Evolutionary conservation across 2,329 filamentous ascomycete genomes (phyloP).

Genomic region (Tympanopsis confertula): DNA sequence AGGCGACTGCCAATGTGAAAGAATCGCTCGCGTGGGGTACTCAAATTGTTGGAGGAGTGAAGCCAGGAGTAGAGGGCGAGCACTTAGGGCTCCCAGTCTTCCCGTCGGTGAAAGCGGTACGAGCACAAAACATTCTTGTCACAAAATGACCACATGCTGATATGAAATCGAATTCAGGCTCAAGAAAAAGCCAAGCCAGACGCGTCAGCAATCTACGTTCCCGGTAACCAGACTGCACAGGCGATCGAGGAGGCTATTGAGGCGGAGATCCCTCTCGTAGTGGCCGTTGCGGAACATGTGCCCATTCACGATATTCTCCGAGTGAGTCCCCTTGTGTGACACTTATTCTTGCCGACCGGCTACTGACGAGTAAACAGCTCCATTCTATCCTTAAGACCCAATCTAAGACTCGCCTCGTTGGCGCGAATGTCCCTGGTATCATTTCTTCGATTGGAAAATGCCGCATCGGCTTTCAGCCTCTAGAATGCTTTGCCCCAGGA

Average conservation of each 20-base stretch:
- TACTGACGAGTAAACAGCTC: slow-evolving; percentile 32
- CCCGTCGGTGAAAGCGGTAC: background rate
- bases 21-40: slow-evolving; percentile 1
- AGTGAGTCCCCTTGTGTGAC: slow-evolving; percentile 14
- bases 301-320: slow-evolving; percentile 68
- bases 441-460: slow-evolving; percentile 57
- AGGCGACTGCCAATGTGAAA: background rate
- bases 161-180: background rate
- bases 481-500: slow-evolving; percentile 53
- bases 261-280: slow-evolving; percentile 66
- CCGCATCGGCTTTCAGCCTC: slow-evolving; percentile 58
- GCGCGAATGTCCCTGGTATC: slow-evolving; percentile 59
- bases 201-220: slow-evolving; percentile 64
- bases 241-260: slow-evolving; percentile 68
- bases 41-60: background rate
- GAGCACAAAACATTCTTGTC: too few species aligned
- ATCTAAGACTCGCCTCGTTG: slow-evolving; percentile 54
- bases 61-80: background rate
- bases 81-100: background rate
- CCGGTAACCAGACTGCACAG: slow-evolving; percentile 50
- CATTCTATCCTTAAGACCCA: slow-evolving; percentile 56
- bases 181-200: slow-evolving; percentile 33
- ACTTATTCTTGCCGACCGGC: background rate
- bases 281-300: slow-evolving; percentile 71
- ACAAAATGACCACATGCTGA: background rate